Evolutionary conservation across 1,284 basidiomycete genomes (phyloP), one percentile per base, ranked within the genome.

Genomic region (Ustilago loliicola): DNA sequence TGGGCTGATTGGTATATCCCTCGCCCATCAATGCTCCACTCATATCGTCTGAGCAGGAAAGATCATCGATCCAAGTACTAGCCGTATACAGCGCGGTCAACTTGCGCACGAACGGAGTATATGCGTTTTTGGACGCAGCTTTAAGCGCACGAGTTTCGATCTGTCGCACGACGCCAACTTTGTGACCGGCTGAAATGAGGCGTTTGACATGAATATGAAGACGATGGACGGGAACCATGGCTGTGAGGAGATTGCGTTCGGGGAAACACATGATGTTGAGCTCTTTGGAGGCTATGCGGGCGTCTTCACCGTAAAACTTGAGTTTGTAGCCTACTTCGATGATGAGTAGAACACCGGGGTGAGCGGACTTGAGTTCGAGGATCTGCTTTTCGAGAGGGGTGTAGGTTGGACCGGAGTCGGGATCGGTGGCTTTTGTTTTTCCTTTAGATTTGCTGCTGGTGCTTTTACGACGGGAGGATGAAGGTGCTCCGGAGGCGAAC

Each of bases 121-220:
- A 72, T 3, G 79, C 77, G 36, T 82, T 80, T n/a, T 78, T 76
- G 21, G 72, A 69, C 3, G 90, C 91, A 86, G 96, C 97, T 88
- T 99, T 98, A 61, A 99, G 89, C 0, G 96, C 96, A 0, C 96
- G 94, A 0, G 96, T 98, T 87, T 99, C 96, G 30, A 78, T 80
- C 86, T 98, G 96, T n/a, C 92, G 90, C 1, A 97, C 92, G 13
- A 99, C 91, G 11, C 96, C 96, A 56, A 99, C 90, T 91, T 94
- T 94, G 74, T 83, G 70, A 0, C 96, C 96, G 61, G 92, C 90
- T 0, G 93, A 92, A 48, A 98, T 90, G 36, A 98, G 89, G 77
- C 94, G 95, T 48, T 80, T 84, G 55, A 97, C 89, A 86, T 98
- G 95, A 7, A 98, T 90, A 66, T 93, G 90, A 19, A 93, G 89